A percentile compares a stretch with the other conserved stretches of the same genome.
phyloP scores from a whole-genome alignment of 1,139 yeast species.

The Pichia sp. region DNA sequence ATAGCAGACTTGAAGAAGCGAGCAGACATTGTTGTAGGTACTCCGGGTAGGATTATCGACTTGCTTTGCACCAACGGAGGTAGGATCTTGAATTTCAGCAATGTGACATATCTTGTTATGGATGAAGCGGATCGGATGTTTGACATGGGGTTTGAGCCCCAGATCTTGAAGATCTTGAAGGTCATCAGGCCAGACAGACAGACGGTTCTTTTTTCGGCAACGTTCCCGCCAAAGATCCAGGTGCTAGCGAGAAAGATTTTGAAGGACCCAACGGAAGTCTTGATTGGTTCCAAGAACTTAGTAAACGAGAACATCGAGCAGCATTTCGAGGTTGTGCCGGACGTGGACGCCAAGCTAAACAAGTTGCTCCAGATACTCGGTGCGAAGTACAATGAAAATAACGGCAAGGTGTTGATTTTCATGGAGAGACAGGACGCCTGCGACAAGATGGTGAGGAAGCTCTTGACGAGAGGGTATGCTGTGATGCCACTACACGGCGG shows the following conservation, averaged over 20 bases:
- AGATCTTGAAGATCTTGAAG: constrained; percentile 73
- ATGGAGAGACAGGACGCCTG: constrained; percentile 85
- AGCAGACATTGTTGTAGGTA: constrained; percentile 79
- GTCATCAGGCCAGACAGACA: constrained; percentile 85
- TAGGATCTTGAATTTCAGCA: constrained; percentile 59
- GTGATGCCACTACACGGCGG: constrained; percentile 88
- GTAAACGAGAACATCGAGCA: constrained; percentile 83
- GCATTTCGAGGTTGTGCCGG: constrained; percentile 54
- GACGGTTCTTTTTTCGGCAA: constrained; percentile 91
- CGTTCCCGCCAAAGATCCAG: constrained; percentile 83
- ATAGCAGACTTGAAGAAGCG: constrained; percentile 78
- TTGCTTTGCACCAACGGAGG: constrained; percentile 81
- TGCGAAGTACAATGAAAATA: constrained; percentile 33
- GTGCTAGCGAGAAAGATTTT: constrained; percentile 63
- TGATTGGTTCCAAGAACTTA: constrained; percentile 77
- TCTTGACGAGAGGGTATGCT: constrained; percentile 53
- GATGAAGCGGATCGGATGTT: constrained; percentile 98
- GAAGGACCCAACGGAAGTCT: constrained; percentile 63
- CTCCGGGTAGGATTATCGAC: constrained; percentile 95
- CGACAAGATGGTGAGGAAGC: constrained; percentile 58
- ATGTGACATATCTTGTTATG: constrained; percentile 76
- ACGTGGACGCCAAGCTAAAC: constrained; percentile 49
- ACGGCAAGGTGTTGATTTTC: constrained; percentile 66
- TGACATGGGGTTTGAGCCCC: constrained; percentile 98
- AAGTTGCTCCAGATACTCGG: constrained; percentile 53